These are phyloP conservation scores for Pichia californica DNA, from an alignment of 805 yeast species.

Conservation along the genomic window DNA sequence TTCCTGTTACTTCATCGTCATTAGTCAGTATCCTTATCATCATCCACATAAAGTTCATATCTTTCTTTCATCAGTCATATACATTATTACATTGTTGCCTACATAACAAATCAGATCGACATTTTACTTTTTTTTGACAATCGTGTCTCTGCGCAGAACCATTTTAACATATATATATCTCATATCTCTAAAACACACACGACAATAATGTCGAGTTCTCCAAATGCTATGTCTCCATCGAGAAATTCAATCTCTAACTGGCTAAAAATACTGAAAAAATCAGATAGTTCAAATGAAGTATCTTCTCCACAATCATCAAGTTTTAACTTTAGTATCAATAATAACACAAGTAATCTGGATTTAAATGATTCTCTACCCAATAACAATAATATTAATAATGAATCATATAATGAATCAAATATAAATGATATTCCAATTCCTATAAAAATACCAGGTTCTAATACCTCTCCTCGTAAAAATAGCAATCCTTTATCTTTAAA, in stretches of 20 bases:
- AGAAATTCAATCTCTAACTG: conserved; percentile 9
- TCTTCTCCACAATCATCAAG: neutral
- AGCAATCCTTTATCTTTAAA: conserved; percentile 6
- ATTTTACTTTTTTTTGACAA: neutral
- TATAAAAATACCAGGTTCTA: neutral
- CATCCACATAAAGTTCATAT: too few relatives aligned
- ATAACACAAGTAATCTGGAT: neutral
- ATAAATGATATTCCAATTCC: conserved; percentile 3
- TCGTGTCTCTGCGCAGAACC: neutral
- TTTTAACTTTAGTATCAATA: neutral
- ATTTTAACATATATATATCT: too few relatives aligned
- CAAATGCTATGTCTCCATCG: conserved; percentile 9
- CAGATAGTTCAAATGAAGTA: conserved; percentile 4
- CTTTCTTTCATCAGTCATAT: too few relatives aligned
- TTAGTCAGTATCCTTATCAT: too few relatives aligned
- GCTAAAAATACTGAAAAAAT: conserved; percentile 10
- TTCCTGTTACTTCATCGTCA: too few relatives aligned
- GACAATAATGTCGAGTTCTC: neutral
- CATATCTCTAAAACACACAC: too few relatives aligned
- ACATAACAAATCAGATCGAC: too few relatives aligned
- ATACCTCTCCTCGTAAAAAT: conserved; percentile 2
- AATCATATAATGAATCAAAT: too few relatives aligned
- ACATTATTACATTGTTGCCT: too few relatives aligned
- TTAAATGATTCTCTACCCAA: neutral
- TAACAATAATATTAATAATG: neutral